Base-by-base conservation (phyloP, 1,139 yeast species). In the Scheffersomyces titani region DNA sequence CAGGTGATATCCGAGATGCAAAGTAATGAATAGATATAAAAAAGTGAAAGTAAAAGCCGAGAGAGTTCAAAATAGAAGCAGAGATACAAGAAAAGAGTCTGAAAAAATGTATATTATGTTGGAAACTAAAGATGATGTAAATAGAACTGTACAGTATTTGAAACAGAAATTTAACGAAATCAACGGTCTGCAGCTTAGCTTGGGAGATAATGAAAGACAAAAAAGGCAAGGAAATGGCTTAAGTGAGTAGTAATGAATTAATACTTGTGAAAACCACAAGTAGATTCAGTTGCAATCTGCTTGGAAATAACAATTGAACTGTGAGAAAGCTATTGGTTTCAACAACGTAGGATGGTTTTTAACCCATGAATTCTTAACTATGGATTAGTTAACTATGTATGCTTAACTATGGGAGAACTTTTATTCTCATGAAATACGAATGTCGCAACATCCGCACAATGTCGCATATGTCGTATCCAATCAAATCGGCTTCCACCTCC, bases 401-500 rank as follows among this genome's bases (percentile, higher is more conserved):
- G n/a, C n/a, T n/a, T n/a, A n/a, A n/a, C n/a, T n/a, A n/a, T n/a
- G n/a, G n/a, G n/a, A n/a, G n/a, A n/a, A n/a, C n/a, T n/a, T n/a
- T n/a, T n/a, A n/a, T n/a, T n/a, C n/a, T n/a, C n/a, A n/a, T n/a
- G n/a, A n/a, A n/a, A n/a, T n/a, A n/a, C n/a, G n/a, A n/a, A n/a
- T n/a, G n/a, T n/a, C n/a, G n/a, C n/a, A n/a, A n/a, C n/a, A n/a
- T n/a, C n/a, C n/a, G n/a, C n/a, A n/a, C 40, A 30, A 30, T 30
- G 40, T 30, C 40, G 40, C 55, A 53, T 13, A 19, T 20, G 21
- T 19, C 18, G 47, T 51, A 51, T 47, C 56, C 56, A 52, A 54
- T 54, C 56, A 58, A 36, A 44, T 46, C 47, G 21, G 51, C 30
- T 44, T 56, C 50, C 44, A 36, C 49, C 36, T 49, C 51, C 21